Base-by-base conservation (phyloP, 176 grass and related monocot genomes). In the Lolium multiflorum region DNA sequence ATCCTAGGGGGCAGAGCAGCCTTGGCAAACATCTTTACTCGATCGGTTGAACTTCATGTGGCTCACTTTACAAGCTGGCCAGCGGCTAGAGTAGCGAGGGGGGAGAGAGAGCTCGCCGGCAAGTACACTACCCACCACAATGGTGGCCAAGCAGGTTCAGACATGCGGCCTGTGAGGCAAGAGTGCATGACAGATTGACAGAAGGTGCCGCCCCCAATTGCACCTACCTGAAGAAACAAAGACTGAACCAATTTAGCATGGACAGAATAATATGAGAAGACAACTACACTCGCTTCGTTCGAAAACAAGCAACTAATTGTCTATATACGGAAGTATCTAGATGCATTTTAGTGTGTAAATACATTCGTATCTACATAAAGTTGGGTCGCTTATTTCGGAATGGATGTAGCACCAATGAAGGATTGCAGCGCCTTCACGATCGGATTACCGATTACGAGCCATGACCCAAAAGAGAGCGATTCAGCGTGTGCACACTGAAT, bases 1-100 rank as follows among this genome's bases (percentile, higher is more conserved):
- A 35, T 35, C 31, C 31, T 35, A 35, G 9, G 46, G 69, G 31
- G 49, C 74, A 78, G 26, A 64, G 74, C 76, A 69, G 81, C 63
- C 70, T 87, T 82, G 24, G 80, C 4, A 31, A 35, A 90, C 78
- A 84, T 93, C 87, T 87, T 88, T 93, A 83, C 89, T 93, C 64
- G 87, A 95, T 74, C 92, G 84, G 58, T 97, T 94, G 84, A 93
- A 97, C 82, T 90, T 93, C 95, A 95, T 95, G 79, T 93, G 92
- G 70, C 92, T 94, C 31, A 35, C 88, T 89, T 86, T 7, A 97
- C 95, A 86, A 97, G 95, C 72, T 94, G 90, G 16, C 88, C 90
- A 22, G 90, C 62, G 51, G 95, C 88, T 52, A 97, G 84, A 39
- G 88, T 88, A 2, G 95, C 89, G 20, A 97, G 80, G 31, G 31